phyloP scores from a whole-genome alignment of 805 yeast species.

The Metschnikowia proteae region DNA sequence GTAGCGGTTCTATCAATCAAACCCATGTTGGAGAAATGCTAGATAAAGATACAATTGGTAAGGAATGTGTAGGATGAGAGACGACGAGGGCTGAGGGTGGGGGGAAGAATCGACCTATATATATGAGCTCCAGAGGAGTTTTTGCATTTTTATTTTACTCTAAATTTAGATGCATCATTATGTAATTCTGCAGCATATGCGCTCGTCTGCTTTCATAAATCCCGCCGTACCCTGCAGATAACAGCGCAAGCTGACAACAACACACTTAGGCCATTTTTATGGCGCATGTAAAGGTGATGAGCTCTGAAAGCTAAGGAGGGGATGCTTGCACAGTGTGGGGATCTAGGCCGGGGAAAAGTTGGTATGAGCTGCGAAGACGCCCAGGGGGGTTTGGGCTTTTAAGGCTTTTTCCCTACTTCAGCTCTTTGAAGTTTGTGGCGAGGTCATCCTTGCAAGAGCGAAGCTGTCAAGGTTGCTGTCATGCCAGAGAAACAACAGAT shows the following conservation, averaged over 20 bases:
- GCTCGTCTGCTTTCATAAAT: background rate
- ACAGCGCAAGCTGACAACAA: background rate
- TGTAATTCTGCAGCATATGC: constrained; percentile 6
- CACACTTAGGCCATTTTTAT: background rate
- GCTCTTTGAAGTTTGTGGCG: background rate
- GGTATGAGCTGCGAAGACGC: background rate
- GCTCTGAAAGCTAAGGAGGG: background rate
- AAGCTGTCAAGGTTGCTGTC: constrained; percentile 2
- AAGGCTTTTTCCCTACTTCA: no score
- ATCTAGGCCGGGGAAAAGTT: background rate
- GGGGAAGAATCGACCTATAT: constrained; percentile 3
- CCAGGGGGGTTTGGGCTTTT: no score
- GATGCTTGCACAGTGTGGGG: background rate
- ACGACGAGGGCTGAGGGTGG: background rate
- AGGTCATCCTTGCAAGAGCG: background rate
- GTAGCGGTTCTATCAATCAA: constrained; percentile 17
- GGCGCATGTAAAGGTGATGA: constrained; percentile 6
- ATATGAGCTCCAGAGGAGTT: background rate
- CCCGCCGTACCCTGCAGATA: background rate
- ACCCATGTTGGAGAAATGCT: constrained; percentile 8
- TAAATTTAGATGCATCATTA: constrained; percentile 7
- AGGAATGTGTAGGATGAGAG: background rate
- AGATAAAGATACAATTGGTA: background rate
- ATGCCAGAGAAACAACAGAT: background rate
- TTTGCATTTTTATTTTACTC: constrained; percentile 2